phyloP scores from a whole-genome alignment of 1,284 basidiomycete species.

The Vanrija pseudolonga region DNA sequence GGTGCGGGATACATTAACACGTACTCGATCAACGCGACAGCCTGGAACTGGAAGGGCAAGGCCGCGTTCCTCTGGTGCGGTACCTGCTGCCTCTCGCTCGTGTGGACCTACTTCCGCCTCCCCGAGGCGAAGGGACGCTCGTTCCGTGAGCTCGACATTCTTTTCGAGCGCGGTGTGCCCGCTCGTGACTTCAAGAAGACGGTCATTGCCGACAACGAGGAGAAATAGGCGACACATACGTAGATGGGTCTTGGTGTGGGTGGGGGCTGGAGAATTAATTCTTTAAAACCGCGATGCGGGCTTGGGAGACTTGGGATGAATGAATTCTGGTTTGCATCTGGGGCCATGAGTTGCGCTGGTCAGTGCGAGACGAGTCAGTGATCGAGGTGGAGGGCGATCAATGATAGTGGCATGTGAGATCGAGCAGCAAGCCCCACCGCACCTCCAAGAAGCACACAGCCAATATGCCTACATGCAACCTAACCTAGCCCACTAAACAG shows the following conservation, averaged over 20 bases:
- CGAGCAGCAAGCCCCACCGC: too few relatives aligned
- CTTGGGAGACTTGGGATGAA: too few relatives aligned
- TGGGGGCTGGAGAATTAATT: too few relatives aligned
- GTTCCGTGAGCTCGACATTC: conserved; percentile 45
- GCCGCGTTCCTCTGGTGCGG: conserved; percentile 43
- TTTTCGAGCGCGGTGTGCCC: conserved; percentile 39
- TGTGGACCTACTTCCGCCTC: conserved; percentile 29
- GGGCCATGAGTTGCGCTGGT: too few relatives aligned
- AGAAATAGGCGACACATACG: too few relatives aligned
- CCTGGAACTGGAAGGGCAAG: conserved; percentile 25
- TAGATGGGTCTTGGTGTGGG: too few relatives aligned
- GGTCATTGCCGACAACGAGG: conserved; percentile 29
- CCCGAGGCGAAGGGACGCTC: conserved; percentile 49
- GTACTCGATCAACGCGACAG: conserved; percentile 1
- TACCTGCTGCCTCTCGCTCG: neutral
- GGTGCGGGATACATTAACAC: neutral
- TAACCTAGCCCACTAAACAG: conserved; percentile 14
- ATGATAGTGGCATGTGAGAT: too few relatives aligned
- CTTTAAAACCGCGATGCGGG: too few relatives aligned
- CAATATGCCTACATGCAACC: neutral
- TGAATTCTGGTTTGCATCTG: too few relatives aligned
- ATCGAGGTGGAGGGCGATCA: too few relatives aligned
- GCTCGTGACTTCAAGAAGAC: conserved; percentile 44
- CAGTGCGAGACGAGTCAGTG: too few relatives aligned
- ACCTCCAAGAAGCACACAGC: too few relatives aligned